phyloP scores from a whole-genome alignment of 768 basidiomycete genomes.

The Boletus speciosus region DNA sequence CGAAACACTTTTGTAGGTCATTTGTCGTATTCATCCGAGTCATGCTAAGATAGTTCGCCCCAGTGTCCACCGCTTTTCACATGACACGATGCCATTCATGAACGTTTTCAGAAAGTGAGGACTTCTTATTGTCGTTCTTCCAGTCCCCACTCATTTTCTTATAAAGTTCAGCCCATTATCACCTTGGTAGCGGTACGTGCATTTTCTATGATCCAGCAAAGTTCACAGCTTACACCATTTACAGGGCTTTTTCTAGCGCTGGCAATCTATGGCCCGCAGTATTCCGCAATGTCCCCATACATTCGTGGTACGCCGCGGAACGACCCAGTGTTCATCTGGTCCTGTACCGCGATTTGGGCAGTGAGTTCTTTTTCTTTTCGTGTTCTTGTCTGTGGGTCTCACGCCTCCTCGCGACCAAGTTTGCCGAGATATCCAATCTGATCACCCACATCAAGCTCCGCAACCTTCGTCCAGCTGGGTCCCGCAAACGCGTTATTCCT shows the following conservation, averaged over 20 bases:
- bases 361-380: slow-evolving; percentile 45
- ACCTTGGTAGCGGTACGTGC: slow-evolving; percentile 61
- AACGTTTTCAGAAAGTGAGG: slow-evolving; percentile 90
- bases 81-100: slow-evolving; percentile 84
- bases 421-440: slow-evolving; percentile 82
- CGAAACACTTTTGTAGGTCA: slow-evolving; percentile 83
- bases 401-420: slow-evolving; percentile 43
- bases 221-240: neutral
- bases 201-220: neutral
- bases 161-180: slow-evolving; percentile 83
- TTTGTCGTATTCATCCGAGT: neutral
- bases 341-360: slow-evolving; percentile 64
- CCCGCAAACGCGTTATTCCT: slow-evolving; percentile 80
- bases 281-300: slow-evolving; percentile 60
- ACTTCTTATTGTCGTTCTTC: neutral
- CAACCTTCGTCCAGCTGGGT: slow-evolving; percentile 75
- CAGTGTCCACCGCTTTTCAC: slow-evolving; percentile 92
- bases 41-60: neutral
- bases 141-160: neutral
- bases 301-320: slow-evolving; percentile 61
- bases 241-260: slow-evolving; percentile 71
- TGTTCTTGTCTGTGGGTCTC: neutral
- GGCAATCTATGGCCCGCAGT: slow-evolving; percentile 79
- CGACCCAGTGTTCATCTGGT: slow-evolving; percentile 63
- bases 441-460: slow-evolving; percentile 80